phyloP scores from a whole-genome alignment of 2,329 filamentous ascomycete species.

The Verticillium alfalfae region DNA sequence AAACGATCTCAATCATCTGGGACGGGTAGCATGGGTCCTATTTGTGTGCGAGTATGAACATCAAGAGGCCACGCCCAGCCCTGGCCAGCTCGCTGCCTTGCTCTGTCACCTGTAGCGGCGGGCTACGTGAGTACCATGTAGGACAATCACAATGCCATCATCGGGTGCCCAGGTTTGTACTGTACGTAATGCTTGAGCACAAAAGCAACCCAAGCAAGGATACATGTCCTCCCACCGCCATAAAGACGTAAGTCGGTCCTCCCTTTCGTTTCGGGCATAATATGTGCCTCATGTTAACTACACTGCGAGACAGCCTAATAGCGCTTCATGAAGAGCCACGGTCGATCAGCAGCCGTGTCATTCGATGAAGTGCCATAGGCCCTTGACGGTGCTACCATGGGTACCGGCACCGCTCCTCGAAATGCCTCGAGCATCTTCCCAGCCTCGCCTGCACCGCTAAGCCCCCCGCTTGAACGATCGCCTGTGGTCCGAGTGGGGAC shows the following conservation, averaged over 20 bases:
- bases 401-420: constrained; percentile 50
- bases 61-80: neutral
- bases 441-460: constrained; percentile 2
- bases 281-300: neutral
- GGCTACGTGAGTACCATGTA: neutral
- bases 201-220: neutral
- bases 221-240: neutral
- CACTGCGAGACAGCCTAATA: neutral
- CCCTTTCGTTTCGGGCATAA: neutral
- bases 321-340: constrained; percentile 33
- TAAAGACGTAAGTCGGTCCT: neutral
- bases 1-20: neutral
- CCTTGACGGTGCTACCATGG: constrained; percentile 56
- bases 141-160: too few species aligned
- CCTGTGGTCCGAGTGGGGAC: constrained; percentile 45
- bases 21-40: neutral
- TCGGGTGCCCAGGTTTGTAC: too few species aligned
- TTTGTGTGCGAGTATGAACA: too few species aligned
- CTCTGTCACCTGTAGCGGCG: neutral
- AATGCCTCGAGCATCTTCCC: neutral
- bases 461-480: neutral
- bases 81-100: neutral
- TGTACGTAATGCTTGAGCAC: neutral
- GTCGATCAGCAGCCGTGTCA: constrained; percentile 16
- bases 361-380: constrained; percentile 32